Base-by-base conservation (phyloP, 352 stramenopile genomes). In the Salisapilia sapeloensis region DNA sequence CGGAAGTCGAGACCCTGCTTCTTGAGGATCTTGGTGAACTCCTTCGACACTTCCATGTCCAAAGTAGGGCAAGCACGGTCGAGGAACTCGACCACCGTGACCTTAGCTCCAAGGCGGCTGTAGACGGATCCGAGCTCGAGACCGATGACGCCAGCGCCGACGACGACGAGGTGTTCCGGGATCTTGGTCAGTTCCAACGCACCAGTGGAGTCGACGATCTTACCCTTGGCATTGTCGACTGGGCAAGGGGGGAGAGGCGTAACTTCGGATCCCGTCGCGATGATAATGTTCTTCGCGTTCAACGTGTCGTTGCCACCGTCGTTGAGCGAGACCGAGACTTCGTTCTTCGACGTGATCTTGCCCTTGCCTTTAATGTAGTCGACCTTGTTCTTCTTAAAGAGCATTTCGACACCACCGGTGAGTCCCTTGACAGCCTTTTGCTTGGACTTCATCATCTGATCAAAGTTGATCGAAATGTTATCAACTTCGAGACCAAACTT, bases 361-460 rank as follows among this genome's bases (percentile, higher is more conserved):
- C 93, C 94, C 42, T 75, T 84, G 20, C 95, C 95, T 63, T 98
- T 97, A 51, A 98, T 86, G 57, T 98, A 99, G 38, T 94, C 90
- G 7, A 99, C 59, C 53, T 96, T 96, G 72, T 99, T 95, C 66
- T 99, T 99, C 60, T 98, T 99, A 53, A 98, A 97, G 22, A 99
- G 74, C 39, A 76, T 72, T 50, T 98, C 94, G 46, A 99, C 98
- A 25, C 95, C 95, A 27, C 71, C 74, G 2, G 94, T 99, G 21
- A 99, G 69, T 38, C 59, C 75, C 42, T 86, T 80, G 1, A 99
- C 94, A 0, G 85, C 89, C 43, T 97, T 93, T 12, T 83, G 61
- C 67, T 99, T 99, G 39, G 78, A 64, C 29, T 91, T 87, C 67
- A 98, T 93, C 81, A 99, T 97, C 43, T 94, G 87, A 14, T 48